phyloP scores from a whole-genome alignment of 1,139 yeast genomes.

The Candida pseudocylindracea region DNA sequence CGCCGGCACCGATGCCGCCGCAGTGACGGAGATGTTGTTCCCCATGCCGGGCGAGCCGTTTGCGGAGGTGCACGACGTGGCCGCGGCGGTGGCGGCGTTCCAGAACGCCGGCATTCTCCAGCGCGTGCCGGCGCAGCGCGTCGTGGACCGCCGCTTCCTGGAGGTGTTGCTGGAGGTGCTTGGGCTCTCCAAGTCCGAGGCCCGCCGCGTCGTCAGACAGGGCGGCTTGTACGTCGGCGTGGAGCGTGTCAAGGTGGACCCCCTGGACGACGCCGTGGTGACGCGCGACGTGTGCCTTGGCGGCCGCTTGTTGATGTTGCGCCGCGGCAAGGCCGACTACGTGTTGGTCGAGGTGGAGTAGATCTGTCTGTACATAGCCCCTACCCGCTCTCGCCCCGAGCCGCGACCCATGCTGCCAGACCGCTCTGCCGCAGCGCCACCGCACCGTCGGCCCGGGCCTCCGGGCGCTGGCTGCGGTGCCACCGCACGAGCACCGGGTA shows the following conservation, averaged over 20 bases:
- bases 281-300: constrained; percentile 34
- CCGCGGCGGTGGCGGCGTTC: constrained; percentile 35
- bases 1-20: constrained; percentile 40
- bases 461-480: too few relatives aligned
- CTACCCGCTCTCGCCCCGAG: background rate
- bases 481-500: too few relatives aligned
- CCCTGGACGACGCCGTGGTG: constrained; percentile 24
- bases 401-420: background rate
- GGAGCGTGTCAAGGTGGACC: constrained; percentile 24
- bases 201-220: constrained; percentile 36
- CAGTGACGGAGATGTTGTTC: constrained; percentile 41
- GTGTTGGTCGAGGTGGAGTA: constrained; percentile 14
- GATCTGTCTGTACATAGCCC: background rate
- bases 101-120: constrained; percentile 35
- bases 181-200: constrained; percentile 25
- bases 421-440: background rate
- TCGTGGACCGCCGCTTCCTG: constrained; percentile 11
- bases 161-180: constrained; percentile 16
- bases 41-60: constrained; percentile 32
- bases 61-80: constrained; percentile 23
- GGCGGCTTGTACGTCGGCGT: constrained; percentile 65
- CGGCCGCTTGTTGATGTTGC: constrained; percentile 33
- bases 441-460: too few relatives aligned
- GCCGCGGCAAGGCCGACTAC: constrained; percentile 58
- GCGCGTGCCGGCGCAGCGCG: constrained; percentile 12